phyloP scores from a whole-genome alignment of 1,284 basidiomycete genomes.

The Puccinia hordei region DNA sequence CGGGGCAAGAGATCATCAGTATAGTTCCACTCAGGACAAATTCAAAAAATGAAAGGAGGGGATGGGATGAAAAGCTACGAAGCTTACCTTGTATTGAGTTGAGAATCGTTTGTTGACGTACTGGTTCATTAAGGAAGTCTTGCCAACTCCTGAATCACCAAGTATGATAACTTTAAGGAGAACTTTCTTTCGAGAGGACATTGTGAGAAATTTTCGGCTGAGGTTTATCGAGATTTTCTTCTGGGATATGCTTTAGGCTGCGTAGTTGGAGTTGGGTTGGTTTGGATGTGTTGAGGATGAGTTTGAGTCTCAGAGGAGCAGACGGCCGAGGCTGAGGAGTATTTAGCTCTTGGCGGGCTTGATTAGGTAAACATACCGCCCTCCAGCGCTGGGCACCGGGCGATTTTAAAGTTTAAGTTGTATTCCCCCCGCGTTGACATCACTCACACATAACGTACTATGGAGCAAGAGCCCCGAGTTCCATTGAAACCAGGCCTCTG shows the following conservation, averaged over 20 bases:
- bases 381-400: too few species aligned
- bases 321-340: too few species aligned
- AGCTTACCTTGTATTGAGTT: slow-evolving; percentile 98
- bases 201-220: slow-evolving; percentile 53
- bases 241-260: neutral
- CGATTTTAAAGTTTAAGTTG: too few species aligned
- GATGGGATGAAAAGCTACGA: slow-evolving; percentile 65
- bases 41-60: neutral
- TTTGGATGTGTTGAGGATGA: too few species aligned
- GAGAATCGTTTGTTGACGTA: slow-evolving; percentile 99
- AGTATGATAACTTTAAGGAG: slow-evolving; percentile 98
- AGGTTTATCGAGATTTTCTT: neutral
- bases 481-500: too few species aligned
- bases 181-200: slow-evolving; percentile 70
- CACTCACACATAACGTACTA: too few species aligned
- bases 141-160: slow-evolving; percentile 96
- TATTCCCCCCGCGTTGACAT: too few species aligned
- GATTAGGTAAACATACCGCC: too few species aligned
- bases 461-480: too few species aligned
- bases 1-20: neutral
- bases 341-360: too few species aligned
- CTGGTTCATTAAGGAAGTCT: slow-evolving; percentile 99
- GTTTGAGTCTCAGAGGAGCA: too few species aligned
- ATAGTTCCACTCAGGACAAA: slow-evolving; percentile 55
- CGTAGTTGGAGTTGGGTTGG: too few species aligned